Percentiles rank a stretch among this genome's conserved stretches.
Conservation (phyloP, 306 rosid species). For the Corylus avellana region DNA sequence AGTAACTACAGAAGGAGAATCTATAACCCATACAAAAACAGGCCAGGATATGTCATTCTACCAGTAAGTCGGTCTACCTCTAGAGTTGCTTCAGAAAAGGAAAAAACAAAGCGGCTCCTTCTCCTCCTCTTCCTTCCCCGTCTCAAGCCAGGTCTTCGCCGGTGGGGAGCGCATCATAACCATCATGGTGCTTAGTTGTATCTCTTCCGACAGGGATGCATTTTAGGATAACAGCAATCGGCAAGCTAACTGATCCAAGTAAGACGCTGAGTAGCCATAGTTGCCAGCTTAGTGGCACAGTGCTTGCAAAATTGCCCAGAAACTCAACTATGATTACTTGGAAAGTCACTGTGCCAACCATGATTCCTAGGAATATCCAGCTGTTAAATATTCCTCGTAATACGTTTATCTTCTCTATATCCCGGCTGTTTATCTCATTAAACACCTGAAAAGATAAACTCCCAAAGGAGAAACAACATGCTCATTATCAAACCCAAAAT, state of each 20-base stretch:
- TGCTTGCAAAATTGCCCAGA: conserved; percentile 85
- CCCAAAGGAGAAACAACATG: conserved; percentile 17
- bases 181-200: conserved; percentile 56
- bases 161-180: conserved; percentile 65
- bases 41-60: neutral
- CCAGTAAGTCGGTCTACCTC: neutral
- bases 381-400: conserved; percentile 76
- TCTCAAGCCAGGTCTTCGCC: conserved; percentile 62
- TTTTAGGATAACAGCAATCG: conserved; percentile 69
- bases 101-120: neutral
- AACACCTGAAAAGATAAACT: conserved; percentile 61
- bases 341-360: conserved; percentile 57
- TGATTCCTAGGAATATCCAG: conserved; percentile 72
- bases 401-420: conserved; percentile 77
- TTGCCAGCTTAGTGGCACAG: conserved; percentile 90
- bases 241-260: conserved; percentile 78
- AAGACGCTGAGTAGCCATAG: conserved; percentile 72
- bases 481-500: neutral
- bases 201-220: conserved; percentile 72
- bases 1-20: neutral
- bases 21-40: neutral
- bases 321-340: conserved; percentile 79
- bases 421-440: conserved; percentile 91
- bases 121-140: neutral
- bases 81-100: neutral